A percentile compares a stretch with the other conserved stretches of the same genome.
Evolutionary conservation across 148 eudicot species (phyloP).

Genomic region (Rhododendron simsii): DNA sequence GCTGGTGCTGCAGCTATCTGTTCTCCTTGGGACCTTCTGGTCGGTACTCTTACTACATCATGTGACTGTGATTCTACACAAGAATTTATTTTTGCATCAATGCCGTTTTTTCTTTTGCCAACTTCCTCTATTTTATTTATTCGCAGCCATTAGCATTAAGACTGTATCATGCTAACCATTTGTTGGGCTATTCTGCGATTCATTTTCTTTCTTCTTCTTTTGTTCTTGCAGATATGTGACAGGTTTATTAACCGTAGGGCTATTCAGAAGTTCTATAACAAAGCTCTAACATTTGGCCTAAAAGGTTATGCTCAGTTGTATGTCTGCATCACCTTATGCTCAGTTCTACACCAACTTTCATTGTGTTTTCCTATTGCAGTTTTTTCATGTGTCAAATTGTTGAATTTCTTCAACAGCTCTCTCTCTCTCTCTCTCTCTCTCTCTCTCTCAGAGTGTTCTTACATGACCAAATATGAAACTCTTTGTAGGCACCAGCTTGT

Average conservation of each 20-base stretch:
- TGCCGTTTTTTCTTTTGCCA: background rate
- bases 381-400: background rate
- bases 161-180: background rate
- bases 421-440: background rate
- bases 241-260: conserved; percentile 74
- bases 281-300: conserved; percentile 70
- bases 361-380: background rate
- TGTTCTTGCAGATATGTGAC: conserved; percentile 63
- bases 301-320: conserved; percentile 82
- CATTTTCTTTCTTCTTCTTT: conserved; percentile 8
- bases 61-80: background rate
- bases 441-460: background rate
- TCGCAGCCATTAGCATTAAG: background rate
- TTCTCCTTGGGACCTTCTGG: conserved; percentile 95
- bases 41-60: conserved; percentile 24
- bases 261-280: conserved; percentile 65
- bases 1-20: conserved; percentile 87
- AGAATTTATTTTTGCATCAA: background rate
- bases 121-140: background rate
- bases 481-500: conserved; percentile 67
- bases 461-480: conserved; percentile 6
- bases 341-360: background rate
- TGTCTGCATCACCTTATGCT: conserved; percentile 29
- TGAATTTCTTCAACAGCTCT: background rate
- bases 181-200: background rate